Evolutionary conservation across 2,329 filamentous ascomycete species (phyloP).

Genomic region (Monosporascus sp.): DNA sequence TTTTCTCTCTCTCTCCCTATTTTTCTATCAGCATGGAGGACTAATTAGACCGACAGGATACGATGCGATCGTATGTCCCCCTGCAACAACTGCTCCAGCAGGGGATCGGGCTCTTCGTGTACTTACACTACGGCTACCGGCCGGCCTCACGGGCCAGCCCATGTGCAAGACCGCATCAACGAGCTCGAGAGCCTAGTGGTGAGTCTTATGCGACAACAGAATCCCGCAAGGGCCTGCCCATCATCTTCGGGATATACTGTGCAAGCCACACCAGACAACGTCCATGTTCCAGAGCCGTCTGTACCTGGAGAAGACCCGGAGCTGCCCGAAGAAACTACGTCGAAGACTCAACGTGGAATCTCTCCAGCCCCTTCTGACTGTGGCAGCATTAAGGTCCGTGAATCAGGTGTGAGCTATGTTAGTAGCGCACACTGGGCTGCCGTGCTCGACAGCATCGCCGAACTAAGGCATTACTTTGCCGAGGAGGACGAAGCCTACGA

Average conservation of each 20-base stretch:
- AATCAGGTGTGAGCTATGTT: constrained; percentile 27
- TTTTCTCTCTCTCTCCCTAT: neutral
- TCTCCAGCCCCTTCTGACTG: constrained; percentile 16
- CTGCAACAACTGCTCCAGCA: constrained; percentile 16
- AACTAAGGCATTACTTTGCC: constrained; percentile 32
- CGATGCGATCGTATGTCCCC: constrained; percentile 21
- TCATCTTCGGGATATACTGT: neutral
- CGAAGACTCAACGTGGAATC: neutral
- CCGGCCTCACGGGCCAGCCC: neutral
- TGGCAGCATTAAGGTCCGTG: constrained; percentile 25
- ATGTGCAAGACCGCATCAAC: constrained; percentile 7
- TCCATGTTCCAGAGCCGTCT: neutral
- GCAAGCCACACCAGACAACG: neutral
- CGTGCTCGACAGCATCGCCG: constrained; percentile 34
- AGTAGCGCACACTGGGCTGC: constrained; percentile 35
- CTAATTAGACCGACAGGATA: constrained; percentile 7
- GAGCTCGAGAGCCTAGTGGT: neutral
- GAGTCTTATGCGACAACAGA: neutral
- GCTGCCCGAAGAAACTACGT: neutral
- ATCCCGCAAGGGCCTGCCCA: constrained; percentile 2
- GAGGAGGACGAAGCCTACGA: constrained; percentile 17
- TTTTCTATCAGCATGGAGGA: neutral
- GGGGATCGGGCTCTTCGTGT: constrained; percentile 5
- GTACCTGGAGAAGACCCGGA: constrained; percentile 4
- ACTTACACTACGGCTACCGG: neutral